Evolutionary conservation across 106 monocot genomes (phyloP).

Genomic region (Dendrobium catenatum): DNA sequence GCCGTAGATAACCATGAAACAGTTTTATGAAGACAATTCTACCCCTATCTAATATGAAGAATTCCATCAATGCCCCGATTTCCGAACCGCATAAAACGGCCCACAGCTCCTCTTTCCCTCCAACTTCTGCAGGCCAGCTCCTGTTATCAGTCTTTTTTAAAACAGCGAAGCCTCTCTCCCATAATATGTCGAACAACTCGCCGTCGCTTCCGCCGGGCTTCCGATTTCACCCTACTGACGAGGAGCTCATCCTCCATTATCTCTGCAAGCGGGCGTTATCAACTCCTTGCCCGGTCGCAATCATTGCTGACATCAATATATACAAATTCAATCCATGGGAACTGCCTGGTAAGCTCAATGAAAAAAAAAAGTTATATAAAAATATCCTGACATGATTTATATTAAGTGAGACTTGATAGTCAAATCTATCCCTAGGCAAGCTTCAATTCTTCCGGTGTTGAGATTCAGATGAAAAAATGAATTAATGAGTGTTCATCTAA

Average conservation of each 20-base stretch:
- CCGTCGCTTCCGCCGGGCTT: conserved; percentile 27
- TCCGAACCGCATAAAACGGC: not conserved
- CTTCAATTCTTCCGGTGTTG: not conserved
- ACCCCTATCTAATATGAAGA: not conserved
- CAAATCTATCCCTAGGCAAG: not conserved
- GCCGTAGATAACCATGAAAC: not conserved
- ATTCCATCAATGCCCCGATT: not conserved
- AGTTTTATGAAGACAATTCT: not conserved
- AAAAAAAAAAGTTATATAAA: too few relatives aligned
- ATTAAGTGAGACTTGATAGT: too few relatives aligned
- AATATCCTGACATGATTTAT: too few relatives aligned
- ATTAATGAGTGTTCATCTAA: too few relatives aligned
- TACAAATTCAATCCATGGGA: conserved; percentile 39
- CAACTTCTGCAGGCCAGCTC: not conserved
- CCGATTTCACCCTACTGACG: conserved; percentile 35
- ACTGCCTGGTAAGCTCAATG: conserved; percentile 17
- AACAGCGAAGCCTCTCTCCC: not conserved
- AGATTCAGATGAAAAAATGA: not conserved
- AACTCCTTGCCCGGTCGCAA: conserved; percentile 14
- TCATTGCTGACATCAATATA: conserved; percentile 33
- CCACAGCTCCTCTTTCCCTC: not conserved
- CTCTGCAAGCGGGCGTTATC: conserved; percentile 19
- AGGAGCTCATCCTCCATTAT: conserved; percentile 36
- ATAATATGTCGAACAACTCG: conserved; percentile 5
- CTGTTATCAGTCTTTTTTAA: not conserved